Base-by-base conservation (phyloP, 116 monocot species). In the Cymodocea nodosa region DNA sequence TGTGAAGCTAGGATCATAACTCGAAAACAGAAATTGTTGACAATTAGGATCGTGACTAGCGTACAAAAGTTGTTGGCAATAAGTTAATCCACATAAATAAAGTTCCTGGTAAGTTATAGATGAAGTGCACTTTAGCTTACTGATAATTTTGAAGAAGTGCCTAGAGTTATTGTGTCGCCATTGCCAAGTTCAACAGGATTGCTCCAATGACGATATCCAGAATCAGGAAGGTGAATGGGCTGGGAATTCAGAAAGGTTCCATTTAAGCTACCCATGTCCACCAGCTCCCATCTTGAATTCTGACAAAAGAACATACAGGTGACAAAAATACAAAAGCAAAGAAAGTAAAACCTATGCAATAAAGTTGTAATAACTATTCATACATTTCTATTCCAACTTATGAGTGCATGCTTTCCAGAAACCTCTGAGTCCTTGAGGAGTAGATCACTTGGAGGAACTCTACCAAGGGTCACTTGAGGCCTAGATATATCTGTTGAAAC, bases 261-360 rank as follows among this genome's bases (percentile, higher is more conserved):
- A 76, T 97, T 97, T 68, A 97, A 82, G 74, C 97, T 97, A 48
- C 97, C 97, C 81, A 85, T 64, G 58, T 97, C 91, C 25, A 85
- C 76, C 52, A 97, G 68, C 73, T 91, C 97, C 97, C 89, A 88
- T 76, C 67, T 84, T 40, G 54, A 75, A 58, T 56, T 90, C 97
- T 94, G 78, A 51, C 67, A 44, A 59, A 69, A 59, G 5, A 67
- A 0, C 34, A 40, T 44, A 40, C 30, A 15, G 13, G 23, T 37
- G 49, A 19, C 37, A 16, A 56, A 30, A 65, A 55, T 48, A 57
- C 52, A 52, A 50, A 71, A 22, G 59, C 5, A 23, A n/a, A 50
- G n/a, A 23, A 44, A 23, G 23, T 15, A 51, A 54, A 14, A 36
- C 18, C 1, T 23, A 58, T 10, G 16, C 64, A 16, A 55, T 55